Conservation (phyloP, 1,284 basidiomycete genomes). For the Moesziomyces antarcticus region DNA sequence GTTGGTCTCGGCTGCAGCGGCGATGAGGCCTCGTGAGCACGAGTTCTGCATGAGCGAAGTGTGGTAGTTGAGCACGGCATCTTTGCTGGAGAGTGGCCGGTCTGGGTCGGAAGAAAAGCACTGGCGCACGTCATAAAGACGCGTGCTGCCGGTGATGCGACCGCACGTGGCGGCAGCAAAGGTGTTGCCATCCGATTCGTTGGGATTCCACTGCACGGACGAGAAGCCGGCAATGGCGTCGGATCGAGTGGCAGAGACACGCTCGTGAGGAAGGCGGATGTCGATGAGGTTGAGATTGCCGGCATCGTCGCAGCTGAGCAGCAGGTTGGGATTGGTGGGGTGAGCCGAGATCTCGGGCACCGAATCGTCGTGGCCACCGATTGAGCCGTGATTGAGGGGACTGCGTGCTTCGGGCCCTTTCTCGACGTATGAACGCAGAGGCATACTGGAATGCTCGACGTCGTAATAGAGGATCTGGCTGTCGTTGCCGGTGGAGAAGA, state of each 20-base stretch:
- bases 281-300: constrained; percentile 32
- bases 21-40: constrained; percentile 16
- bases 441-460: constrained; percentile 33
- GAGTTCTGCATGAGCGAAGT: constrained; percentile 32
- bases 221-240: constrained; percentile 23
- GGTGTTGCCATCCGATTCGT: constrained; percentile 36
- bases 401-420: constrained; percentile 2
- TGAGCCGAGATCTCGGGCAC: constrained; percentile 31
- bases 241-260: constrained; percentile 15
- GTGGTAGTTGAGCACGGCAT: constrained; percentile 32
- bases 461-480: constrained; percentile 39
- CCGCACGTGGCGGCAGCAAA: constrained; percentile 38
- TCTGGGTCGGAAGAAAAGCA: constrained; percentile 19
- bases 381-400: constrained; percentile 11
- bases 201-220: constrained; percentile 43
- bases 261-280: constrained; percentile 20
- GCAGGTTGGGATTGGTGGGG: constrained; percentile 26
- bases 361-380: constrained; percentile 33
- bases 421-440: constrained; percentile 5
- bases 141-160: constrained; percentile 30
- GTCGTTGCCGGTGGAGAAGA: constrained; percentile 39
- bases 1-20: constrained; percentile 37
- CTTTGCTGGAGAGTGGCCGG: constrained; percentile 24
- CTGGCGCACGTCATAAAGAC: constrained; percentile 39
- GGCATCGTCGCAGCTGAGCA: constrained; percentile 37